Conservation (phyloP, 192 early-diverging fungal species). For the Chytriomyces hyalinus region DNA sequence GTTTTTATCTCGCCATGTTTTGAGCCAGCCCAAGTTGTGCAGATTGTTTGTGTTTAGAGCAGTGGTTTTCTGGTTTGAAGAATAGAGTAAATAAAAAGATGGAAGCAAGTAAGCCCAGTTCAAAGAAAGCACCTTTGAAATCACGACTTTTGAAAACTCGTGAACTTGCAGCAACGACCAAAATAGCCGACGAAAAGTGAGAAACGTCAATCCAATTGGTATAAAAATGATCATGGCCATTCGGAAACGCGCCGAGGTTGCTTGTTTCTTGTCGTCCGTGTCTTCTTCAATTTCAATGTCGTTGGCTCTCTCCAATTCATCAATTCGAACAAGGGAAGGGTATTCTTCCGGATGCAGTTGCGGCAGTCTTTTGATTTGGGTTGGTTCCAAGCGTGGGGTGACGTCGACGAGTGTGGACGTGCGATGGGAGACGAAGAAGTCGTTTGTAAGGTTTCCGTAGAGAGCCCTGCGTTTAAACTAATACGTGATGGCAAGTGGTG, state of each 20-base stretch:
- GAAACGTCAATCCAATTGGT: too few species aligned
- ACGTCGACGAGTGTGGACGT: not conserved
- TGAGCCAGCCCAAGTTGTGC: not conserved
- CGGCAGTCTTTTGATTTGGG: not conserved
- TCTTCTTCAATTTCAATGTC: not conserved
- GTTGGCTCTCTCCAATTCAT: not conserved
- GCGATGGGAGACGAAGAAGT: constrained; percentile 34
- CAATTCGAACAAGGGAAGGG: constrained; percentile 15
- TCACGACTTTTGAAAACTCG: too few species aligned
- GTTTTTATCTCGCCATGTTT: not conserved
- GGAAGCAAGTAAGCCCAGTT: too few species aligned
- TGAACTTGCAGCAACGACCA: too few species aligned
- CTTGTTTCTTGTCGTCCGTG: not conserved
- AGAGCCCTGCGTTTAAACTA: constrained; percentile 24
- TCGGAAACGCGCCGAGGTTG: too few species aligned
- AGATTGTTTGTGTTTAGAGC: not conserved
- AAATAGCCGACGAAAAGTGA: too few species aligned
- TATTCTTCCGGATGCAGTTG: constrained; percentile 14
- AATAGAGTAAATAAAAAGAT: too few species aligned
- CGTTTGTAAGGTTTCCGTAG: constrained; percentile 35
- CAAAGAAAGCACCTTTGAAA: too few species aligned
- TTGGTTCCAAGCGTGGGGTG: not conserved
- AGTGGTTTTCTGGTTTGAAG: too few species aligned
- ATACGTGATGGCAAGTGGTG: not conserved
- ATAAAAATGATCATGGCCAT: too few species aligned